Evolutionary conservation across 1,284 basidiomycete species (phyloP), one percentile per base, ranked within the genome.

Genomic region (Tilletia setariae): DNA sequence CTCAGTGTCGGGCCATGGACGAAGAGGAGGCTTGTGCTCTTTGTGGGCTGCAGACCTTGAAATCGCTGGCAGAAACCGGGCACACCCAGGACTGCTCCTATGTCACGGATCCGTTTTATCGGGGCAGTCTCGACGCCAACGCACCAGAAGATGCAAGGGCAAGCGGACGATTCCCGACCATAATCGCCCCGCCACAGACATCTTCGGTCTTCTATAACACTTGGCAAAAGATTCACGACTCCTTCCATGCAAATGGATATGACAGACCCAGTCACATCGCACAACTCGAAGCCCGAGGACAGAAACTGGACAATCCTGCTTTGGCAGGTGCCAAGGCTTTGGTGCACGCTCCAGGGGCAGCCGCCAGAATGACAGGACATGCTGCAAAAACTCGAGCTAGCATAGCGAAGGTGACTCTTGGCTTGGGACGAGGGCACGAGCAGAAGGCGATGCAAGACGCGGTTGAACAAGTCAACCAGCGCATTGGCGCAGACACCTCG

Each of bases 1-100:
- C 74, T 91, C 91, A 87, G 43, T 87, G 88, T 74, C 32, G 91
- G 89, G 76, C 90, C 89, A 69, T 84, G 21, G 86, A 87, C 65
- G 82, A 86, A 23, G 77, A 85, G 65, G 87, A 88, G 76, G 87
- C 86, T 11, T 84, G 87, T 69, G 83, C 86, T 19, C 76, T 87
- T 15, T 87, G 87, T 69, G 80, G 80, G 7, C 76, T 82, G 64
- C 72, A 74, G 16, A 71, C 74, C 35, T 70, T 72, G 21, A 71
- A 67, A 11, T 67, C 71, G 47, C 11, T 21, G 35, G 25, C 13
- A 11, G 44, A 35, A 23, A 11, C 49, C n/a, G 49, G 35, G 30
- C 40, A 44, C 30, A 21, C 49, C 9, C 9, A 4, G 4, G 65
- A 46, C 11, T 23, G 21, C 40, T 43, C 43, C n/a, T 63, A 23